These are phyloP conservation scores for Marasmius sp. DNA, from an alignment of 1,284 basidiomycete species.

Conservation along the genomic window DNA sequence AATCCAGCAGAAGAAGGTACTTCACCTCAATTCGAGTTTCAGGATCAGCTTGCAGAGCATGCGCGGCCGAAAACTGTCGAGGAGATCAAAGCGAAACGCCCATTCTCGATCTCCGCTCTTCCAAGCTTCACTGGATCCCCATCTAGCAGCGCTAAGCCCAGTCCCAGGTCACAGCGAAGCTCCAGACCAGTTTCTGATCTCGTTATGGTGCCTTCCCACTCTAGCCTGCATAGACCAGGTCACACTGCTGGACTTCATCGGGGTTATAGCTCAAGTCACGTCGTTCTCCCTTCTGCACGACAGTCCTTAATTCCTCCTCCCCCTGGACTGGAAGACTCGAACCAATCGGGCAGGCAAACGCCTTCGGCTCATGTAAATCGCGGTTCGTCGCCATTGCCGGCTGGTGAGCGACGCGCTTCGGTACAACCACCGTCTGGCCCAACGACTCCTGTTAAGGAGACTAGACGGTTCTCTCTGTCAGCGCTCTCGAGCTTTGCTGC, in stretches of 20 bases:
- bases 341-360: not conserved
- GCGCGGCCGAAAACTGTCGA: conserved; percentile 32
- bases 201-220: conserved; percentile 14
- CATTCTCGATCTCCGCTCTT: conserved; percentile 32
- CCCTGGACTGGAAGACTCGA: conserved; percentile 1
- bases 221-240: conserved; percentile 10
- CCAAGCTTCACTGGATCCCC: conserved; percentile 14
- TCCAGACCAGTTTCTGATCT: conserved; percentile 19
- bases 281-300: not conserved
- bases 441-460: conserved; percentile 17
- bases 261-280: conserved; percentile 4
- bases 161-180: conserved; percentile 14
- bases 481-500: conserved; percentile 26
- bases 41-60: conserved; percentile 19
- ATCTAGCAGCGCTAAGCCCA: conserved; percentile 11
- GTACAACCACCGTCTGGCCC: not conserved
- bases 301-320: conserved; percentile 2
- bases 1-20: not conserved
- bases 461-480: conserved; percentile 29
- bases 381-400: not conserved
- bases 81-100: conserved; percentile 35
- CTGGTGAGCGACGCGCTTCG: no score
- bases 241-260: not conserved
- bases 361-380: not conserved
- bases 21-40: conserved; percentile 15